A percentile compares a stretch with the other conserved stretches of the same genome.
Evolutionary conservation across 2,329 filamentous ascomycete species (phyloP).

Genomic region (Trichoderma koningiopsis): DNA sequence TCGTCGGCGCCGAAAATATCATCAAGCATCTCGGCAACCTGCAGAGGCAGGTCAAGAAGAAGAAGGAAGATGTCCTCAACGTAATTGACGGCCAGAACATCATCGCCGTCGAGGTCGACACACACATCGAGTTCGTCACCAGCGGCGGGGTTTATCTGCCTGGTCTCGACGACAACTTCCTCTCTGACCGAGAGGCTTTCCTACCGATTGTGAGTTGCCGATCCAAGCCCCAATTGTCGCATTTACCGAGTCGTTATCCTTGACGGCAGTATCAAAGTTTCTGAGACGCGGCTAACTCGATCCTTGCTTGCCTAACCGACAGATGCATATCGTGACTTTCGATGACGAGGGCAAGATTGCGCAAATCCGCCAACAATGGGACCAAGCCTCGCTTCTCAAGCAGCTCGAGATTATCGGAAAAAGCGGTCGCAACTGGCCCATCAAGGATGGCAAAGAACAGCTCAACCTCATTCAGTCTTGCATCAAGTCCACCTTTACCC

Average conservation of each 20-base stretch:
- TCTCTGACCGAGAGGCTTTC: conserved; percentile 77
- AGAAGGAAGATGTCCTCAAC: conserved; percentile 74
- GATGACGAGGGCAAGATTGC: conserved; percentile 74
- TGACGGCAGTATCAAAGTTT: no score
- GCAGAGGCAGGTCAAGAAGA: conserved; percentile 77
- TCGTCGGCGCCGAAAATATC: conserved; percentile 73
- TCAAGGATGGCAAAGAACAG: conserved; percentile 84
- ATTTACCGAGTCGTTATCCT: background rate
- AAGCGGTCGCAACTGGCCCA: conserved; percentile 91
- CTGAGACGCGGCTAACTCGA: conserved; percentile 25
- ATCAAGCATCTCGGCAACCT: conserved; percentile 77
- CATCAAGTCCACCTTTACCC: conserved; percentile 48
- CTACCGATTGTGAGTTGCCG: conserved; percentile 74
- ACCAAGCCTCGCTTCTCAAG: conserved; percentile 90
- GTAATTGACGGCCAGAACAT: conserved; percentile 70
- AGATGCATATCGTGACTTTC: conserved; percentile 90
- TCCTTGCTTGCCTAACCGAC: background rate
- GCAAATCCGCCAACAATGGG: conserved; percentile 91
- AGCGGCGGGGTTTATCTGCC: conserved; percentile 87
- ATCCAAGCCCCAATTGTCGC: background rate
- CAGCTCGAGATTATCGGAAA: conserved; percentile 92
- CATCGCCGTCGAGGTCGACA: conserved; percentile 82
- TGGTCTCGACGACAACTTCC: conserved; percentile 89
- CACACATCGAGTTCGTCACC: conserved; percentile 76
- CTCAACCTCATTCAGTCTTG: conserved; percentile 70